Evolutionary conservation across 2,329 filamentous ascomycete genomes (phyloP), one percentile per base, ranked within the genome.

Genomic region (Verticillium longisporum): DNA sequence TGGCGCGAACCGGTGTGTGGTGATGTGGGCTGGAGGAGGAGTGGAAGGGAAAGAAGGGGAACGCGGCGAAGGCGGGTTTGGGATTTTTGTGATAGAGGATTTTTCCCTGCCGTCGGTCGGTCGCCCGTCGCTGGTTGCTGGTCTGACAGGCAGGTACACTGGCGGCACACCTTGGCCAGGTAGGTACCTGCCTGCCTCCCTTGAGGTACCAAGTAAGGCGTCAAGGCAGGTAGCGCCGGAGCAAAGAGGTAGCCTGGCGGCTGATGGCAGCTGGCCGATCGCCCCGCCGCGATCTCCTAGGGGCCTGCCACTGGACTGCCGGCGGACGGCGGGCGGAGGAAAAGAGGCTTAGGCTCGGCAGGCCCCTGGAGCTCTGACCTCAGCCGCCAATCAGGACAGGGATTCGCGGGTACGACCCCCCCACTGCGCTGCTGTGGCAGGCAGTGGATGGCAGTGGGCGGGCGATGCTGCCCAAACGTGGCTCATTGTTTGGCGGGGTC

Each of bases 1-100:
- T 78, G 77, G 72, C 77, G 73, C 75, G 75, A 76, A 65, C 62
- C 76, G 75, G 75, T 73, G 77, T 75, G 77, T 64, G 60, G 60
- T 62, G 64, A 63, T 63, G 63, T 65, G 64, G 66, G 62, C n/a
- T n/a, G n/a, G 26, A 57, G 62, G 56, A 58, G 62, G 59, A 58
- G 61, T 56, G 61, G 62, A 59, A 57, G 55, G 58, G 63, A 57
- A 59, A 60, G 65, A 63, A 61, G 55, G 58, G 60, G 57, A 58
- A 60, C 61, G 58, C 56, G 57, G 50, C 33, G 61, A 62, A 61
- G 59, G 34, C 18, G 56, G 45, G 31, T 53, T 59, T 61, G 61
- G 59, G 54, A 32, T 11, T 55, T 55, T 55, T 55, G 26, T 55
- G 32, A 34, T 32, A 32, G 26, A 26, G 54, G 54, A 55, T 55